These are phyloP conservation scores for Aspergillus proliferans DNA, from an alignment of 2,329 filamentous ascomycete genomes.

Conservation along the genomic window DNA sequence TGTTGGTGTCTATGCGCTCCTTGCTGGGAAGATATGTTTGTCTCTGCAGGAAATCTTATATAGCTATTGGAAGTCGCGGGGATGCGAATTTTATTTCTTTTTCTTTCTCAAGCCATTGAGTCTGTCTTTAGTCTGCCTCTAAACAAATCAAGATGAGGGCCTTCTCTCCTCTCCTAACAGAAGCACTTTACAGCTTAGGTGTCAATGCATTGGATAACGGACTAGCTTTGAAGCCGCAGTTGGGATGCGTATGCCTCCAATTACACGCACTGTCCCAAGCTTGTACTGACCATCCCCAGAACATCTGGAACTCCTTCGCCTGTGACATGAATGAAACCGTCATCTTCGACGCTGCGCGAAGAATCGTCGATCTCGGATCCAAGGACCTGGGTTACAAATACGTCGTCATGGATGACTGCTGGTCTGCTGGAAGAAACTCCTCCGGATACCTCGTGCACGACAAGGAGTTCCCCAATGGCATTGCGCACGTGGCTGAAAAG, in stretches of 20 bases:
- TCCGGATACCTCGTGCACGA: conserved; percentile 41
- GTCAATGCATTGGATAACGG: conserved; percentile 34
- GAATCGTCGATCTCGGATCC: conserved; percentile 39
- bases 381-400: conserved; percentile 44
- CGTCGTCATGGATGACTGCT: conserved; percentile 50
- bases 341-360: conserved; percentile 38
- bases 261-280: not conserved
- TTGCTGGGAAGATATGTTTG: too few relatives aligned
- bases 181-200: conserved; percentile 3
- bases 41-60: too few relatives aligned
- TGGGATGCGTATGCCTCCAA: conserved; percentile 32
- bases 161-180: conserved; percentile 4
- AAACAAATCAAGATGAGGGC: conserved; percentile 2
- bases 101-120: conserved; percentile 1
- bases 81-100: too few relatives aligned
- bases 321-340: conserved; percentile 42
- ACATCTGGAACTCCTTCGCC: conserved; percentile 38
- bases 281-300: conserved; percentile 6
- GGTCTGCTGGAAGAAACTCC: conserved; percentile 41
- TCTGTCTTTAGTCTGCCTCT: not conserved
- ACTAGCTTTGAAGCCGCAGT: conserved; percentile 35
- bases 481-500: conserved; percentile 41
- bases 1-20: too few relatives aligned
- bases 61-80: too few relatives aligned
- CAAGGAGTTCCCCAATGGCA: conserved; percentile 44